These are phyloP conservation scores for Tardiomyces depauwii DNA, from an alignment of 1,139 yeast genomes.

Conservation along the genomic window DNA sequence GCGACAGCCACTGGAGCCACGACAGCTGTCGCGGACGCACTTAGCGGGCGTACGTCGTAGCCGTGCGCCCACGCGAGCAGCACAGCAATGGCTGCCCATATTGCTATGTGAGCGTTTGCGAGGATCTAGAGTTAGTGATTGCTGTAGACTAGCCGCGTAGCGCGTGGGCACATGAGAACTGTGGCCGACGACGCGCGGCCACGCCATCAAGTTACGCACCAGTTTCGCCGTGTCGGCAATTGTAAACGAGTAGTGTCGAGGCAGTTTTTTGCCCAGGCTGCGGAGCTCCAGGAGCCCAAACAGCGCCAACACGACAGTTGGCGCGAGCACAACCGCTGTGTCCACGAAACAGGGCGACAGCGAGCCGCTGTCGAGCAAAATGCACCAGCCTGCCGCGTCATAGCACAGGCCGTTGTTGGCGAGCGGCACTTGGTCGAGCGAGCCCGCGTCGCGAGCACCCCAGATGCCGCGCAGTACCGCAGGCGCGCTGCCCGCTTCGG, in stretches of 20 bases:
- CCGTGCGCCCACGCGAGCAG: constrained; percentile 11
- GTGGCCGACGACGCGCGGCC: no score
- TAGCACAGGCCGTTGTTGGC: constrained; percentile 21
- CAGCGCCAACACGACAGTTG: constrained; percentile 41
- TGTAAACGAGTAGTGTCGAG: not conserved
- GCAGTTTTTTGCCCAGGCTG: not conserved
- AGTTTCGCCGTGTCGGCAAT: not conserved
- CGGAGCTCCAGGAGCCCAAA: constrained; percentile 26
- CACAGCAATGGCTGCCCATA: constrained; percentile 7
- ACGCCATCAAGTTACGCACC: not conserved
- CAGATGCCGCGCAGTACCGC: no score
- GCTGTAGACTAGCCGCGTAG: no score
- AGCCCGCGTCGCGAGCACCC: no score
- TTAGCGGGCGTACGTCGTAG: constrained; percentile 32
- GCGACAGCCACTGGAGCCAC: constrained; percentile 39
- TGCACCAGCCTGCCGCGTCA: constrained; percentile 55
- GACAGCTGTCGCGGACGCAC: constrained; percentile 28
- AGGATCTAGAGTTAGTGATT: constrained; percentile 14
- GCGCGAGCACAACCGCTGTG: constrained; percentile 44
- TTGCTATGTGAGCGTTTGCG: constrained; percentile 9
- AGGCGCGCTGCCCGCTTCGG: no score
- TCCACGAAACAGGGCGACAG: constrained; percentile 72
- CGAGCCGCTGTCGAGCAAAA: constrained; percentile 49
- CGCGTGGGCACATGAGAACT: no score
- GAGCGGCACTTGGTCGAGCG: no score